Base-by-base conservation (phyloP, 1,284 basidiomycete species). In the Mrakiaceae sp. region DNA sequence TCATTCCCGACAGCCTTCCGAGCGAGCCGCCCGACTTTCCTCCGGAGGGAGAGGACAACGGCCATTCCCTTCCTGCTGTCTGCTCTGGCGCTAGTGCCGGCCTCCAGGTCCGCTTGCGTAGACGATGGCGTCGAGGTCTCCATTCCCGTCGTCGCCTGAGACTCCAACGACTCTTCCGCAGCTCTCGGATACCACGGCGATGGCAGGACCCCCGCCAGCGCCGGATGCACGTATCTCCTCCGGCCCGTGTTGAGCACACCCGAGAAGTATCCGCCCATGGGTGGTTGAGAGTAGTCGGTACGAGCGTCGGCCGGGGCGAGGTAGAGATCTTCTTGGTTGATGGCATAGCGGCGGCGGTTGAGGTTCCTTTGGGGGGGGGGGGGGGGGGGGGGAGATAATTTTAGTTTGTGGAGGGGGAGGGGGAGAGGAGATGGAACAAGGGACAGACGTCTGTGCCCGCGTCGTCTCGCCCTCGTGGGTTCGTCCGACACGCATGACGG, bases 231-330 rank as follows among this genome's bases (percentile, higher is more conserved):
- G 70, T 95, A 96, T 62, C 91, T 83, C 65, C 73, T 75, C 86
- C 90, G 68, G 60, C 75, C 75, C 6, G 75, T 76, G 67, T 94
- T 94, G 5, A 96, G 79, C 8, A 95, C 89, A 0, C 92, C 92
- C 58, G 81, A 82, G 72, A 91, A 95, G 83, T 90, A 93, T 71
- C 89, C 89, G 10, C 87, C 86, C 89, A 96, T 92, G 0, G 93
- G 92, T 0, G 92, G 92, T 75, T 96, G 93, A 0, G 88, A 91
- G 69, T 93, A 96, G 77, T 96, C 90, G 11, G 92, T 96, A 47
- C 87, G 80, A 67, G 88, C 85, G 72, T 94, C 90, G 71, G 90
- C 87, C 0, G 90, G 90, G 4, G 90, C 94, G 50, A 96, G 90
- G 72, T 97, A 97, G 44, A 97, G 75, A 2, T 90, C 94, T 70